Conservation (phyloP, 2,329 filamentous ascomycete genomes). For the Colletotrichum tamarilloi region DNA sequence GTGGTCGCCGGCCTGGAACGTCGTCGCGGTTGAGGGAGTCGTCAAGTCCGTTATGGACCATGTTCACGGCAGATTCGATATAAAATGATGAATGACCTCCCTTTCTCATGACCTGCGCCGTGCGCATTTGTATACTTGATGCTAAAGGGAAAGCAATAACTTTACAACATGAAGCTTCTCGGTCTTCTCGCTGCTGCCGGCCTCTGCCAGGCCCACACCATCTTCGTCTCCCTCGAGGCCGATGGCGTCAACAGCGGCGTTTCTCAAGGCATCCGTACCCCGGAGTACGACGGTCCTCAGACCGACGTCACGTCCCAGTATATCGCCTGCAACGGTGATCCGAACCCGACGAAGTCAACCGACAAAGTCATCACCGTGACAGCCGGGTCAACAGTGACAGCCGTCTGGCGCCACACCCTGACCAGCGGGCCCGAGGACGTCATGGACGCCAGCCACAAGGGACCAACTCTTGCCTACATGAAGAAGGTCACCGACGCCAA, state of each 20-base stretch:
- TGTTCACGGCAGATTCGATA: background rate
- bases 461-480: constrained; percentile 65
- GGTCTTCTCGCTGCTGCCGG: constrained; percentile 42
- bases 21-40: background rate
- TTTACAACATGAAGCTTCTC: constrained; percentile 38
- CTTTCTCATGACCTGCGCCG: background rate
- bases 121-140: no score
- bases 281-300: constrained; percentile 57
- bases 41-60: background rate
- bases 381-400: constrained; percentile 58
- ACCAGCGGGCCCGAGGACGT: constrained; percentile 56
- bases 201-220: constrained; percentile 51
- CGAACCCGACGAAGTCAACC: constrained; percentile 59
- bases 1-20: background rate
- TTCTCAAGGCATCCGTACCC: constrained; percentile 62
- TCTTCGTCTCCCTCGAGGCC: constrained; percentile 57
- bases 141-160: background rate
- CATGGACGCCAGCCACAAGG: constrained; percentile 62
- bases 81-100: background rate
- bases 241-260: constrained; percentile 57
- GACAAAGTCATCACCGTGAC: constrained; percentile 58
- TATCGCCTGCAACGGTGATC: constrained; percentile 64
- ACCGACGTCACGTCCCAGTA: constrained; percentile 59
- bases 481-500: constrained; percentile 64
- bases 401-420: constrained; percentile 65